These are phyloP conservation scores for Xylona heveae DNA, from an alignment of 495 filamentous ascomycete genomes.

Conservation along the genomic window DNA sequence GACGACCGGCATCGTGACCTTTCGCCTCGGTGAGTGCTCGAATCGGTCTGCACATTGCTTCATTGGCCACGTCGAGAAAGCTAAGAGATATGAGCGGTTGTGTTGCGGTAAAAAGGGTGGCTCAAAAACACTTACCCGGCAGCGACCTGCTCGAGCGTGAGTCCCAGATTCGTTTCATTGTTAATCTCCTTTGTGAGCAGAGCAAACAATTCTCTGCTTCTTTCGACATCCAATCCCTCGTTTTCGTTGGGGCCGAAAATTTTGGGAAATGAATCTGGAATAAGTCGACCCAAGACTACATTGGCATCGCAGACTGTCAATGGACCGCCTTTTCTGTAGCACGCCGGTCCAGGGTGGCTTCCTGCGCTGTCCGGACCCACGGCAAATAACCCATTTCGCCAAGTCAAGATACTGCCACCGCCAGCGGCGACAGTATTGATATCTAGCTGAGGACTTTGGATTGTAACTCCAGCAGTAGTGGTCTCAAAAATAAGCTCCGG, in stretches of 20 bases:
- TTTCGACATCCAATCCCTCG: constrained; percentile 10
- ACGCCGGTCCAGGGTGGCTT: neutral
- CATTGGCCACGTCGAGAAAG: constrained; percentile 31
- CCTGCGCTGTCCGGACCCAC: neutral
- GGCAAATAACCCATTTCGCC: neutral
- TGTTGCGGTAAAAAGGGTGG: no score
- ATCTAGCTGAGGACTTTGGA: neutral
- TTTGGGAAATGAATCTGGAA: constrained; percentile 12
- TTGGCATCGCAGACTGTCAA: neutral
- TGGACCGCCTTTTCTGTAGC: neutral
- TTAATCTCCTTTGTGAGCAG: constrained; percentile 5
- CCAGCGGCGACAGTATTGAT: neutral
- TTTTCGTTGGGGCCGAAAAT: constrained; percentile 15
- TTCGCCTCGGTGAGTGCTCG: constrained; percentile 29
- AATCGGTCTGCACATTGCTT: constrained; percentile 31
- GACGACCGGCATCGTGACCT: constrained; percentile 26
- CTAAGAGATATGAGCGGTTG: no score
- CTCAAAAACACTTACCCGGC: no score
- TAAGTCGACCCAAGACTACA: constrained; percentile 6
- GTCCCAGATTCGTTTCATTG: constrained; percentile 15
- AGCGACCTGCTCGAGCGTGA: constrained; percentile 16
- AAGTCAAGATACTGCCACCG: neutral
- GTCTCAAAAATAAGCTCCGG: neutral
- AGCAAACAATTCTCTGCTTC: constrained; percentile 6
- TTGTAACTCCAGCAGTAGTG: neutral